phyloP scores from a whole-genome alignment of 169 alveolate genomes.

The Cryptosporidium parvum region DNA sequence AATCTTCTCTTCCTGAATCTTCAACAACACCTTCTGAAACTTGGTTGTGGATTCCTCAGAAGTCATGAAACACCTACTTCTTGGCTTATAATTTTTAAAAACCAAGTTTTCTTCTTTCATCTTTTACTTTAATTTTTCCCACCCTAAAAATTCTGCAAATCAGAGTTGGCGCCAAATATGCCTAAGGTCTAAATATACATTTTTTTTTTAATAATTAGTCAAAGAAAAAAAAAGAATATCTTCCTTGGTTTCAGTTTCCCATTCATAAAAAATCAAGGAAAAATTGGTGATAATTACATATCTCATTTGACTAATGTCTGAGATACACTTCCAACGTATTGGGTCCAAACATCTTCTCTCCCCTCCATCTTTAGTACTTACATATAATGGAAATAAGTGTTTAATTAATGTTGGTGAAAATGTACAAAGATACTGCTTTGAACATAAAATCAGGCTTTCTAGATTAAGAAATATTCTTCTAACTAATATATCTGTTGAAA shows the following conservation, averaged over 20 bases:
- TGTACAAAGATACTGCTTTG: conserved; percentile 85
- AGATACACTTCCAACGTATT: conserved; percentile 81
- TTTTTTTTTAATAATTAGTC: not conserved
- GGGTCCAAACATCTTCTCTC: conserved; percentile 85
- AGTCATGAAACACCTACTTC: conserved; percentile 15
- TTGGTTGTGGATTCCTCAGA: conserved; percentile 18
- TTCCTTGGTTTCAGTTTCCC: not conserved
- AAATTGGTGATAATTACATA: not conserved
- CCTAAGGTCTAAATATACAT: conserved; percentile 10
- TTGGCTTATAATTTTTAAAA: conserved; percentile 45
- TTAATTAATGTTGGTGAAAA: conserved; percentile 88
- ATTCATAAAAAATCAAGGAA: not conserved
- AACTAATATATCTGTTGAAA: conserved; percentile 81
- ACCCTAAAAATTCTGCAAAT: not conserved
- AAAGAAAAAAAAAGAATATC: not conserved
- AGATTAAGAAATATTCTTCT: conserved; percentile 80
- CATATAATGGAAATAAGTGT: conserved; percentile 80
- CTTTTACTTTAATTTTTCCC: not conserved
- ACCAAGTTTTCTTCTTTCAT: conserved; percentile 14
- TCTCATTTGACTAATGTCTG: conserved; percentile 28
- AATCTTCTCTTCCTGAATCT: conserved; percentile 39
- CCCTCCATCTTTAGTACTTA: conserved; percentile 85
- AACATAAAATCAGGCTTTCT: conserved; percentile 83
- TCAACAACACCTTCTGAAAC: conserved; percentile 12
- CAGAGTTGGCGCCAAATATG: conserved; percentile 1